Conservation (phyloP, 768 basidiomycete genomes). For the Chalciporus piperatus region DNA sequence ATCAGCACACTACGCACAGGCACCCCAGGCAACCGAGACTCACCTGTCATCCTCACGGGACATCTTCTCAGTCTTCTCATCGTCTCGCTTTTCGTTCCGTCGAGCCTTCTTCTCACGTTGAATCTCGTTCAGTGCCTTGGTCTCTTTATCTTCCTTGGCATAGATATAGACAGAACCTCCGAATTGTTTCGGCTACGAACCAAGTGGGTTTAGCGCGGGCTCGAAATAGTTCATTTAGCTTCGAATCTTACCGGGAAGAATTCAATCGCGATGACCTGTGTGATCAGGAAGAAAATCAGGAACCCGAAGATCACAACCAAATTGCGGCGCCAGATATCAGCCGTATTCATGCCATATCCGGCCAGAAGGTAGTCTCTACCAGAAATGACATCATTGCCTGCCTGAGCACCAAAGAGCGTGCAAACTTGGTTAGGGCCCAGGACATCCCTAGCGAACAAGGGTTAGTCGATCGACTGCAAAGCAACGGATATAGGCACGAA, state of each 20-base stretch:
- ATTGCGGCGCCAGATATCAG: conserved; percentile 64
- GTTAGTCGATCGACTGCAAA: conserved; percentile 1
- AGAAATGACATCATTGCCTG: conserved; percentile 52
- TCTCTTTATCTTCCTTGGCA: conserved; percentile 55
- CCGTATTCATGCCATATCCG: conserved; percentile 45
- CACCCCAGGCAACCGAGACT: conserved; percentile 1
- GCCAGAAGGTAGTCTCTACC: conserved; percentile 63
- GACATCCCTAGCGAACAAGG: conserved; percentile 36
- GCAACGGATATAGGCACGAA: conserved; percentile 29
- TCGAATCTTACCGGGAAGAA: conserved; percentile 48
- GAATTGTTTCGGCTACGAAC: conserved; percentile 29
- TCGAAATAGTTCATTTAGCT: background rate
- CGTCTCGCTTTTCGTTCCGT: conserved; percentile 32
- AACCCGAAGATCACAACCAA: conserved; percentile 71
- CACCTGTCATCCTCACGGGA: conserved; percentile 16
- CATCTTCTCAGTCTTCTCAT: conserved; percentile 21
- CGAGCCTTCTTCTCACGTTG: conserved; percentile 53
- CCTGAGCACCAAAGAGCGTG: conserved; percentile 63
- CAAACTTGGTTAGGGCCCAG: conserved; percentile 74
- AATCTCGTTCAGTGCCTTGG: conserved; percentile 50
- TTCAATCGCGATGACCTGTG: conserved; percentile 67
- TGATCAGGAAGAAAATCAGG: conserved; percentile 64
- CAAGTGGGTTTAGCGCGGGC: background rate
- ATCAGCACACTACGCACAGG: conserved; percentile 1
- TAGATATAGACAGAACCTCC: conserved; percentile 52